These are phyloP conservation scores for Nemania sp. DNA, from an alignment of 2,329 filamentous ascomycete species.

Conservation along the genomic window DNA sequence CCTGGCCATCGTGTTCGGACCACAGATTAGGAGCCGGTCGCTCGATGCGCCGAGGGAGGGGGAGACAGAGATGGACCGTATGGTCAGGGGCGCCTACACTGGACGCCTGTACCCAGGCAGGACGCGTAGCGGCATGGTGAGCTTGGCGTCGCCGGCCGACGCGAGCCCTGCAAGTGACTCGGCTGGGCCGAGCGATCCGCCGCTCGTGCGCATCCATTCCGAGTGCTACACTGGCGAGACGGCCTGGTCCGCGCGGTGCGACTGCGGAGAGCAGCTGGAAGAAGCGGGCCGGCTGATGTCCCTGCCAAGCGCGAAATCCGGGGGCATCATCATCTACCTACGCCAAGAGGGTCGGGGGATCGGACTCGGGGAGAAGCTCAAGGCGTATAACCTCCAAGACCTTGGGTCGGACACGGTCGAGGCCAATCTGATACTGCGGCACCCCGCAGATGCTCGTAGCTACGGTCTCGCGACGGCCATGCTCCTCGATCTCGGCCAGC, in stretches of 20 bases:
- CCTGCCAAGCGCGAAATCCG: constrained; percentile 62
- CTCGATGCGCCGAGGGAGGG: constrained; percentile 73
- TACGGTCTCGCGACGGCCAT: constrained; percentile 98
- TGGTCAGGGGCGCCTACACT: constrained; percentile 92
- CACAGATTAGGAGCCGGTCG: constrained; percentile 74
- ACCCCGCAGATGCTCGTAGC: constrained; percentile 91
- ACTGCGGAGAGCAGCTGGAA: constrained; percentile 96
- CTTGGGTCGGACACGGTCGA: constrained; percentile 97
- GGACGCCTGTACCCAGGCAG: constrained; percentile 86
- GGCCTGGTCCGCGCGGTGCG: constrained; percentile 95
- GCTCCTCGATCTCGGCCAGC: constrained; percentile 80
- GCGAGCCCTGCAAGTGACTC: constrained; percentile 15
- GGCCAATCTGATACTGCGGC: constrained; percentile 86
- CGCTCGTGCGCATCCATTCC: constrained; percentile 92
- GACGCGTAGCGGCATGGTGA: constrained; percentile 69
- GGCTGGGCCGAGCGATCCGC: constrained; percentile 47
- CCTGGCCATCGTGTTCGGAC: constrained; percentile 93
- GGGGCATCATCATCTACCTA: constrained; percentile 93
- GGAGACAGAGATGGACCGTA: constrained; percentile 85
- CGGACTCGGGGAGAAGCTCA: constrained; percentile 91
- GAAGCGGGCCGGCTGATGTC: constrained; percentile 95
- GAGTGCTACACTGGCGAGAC: constrained; percentile 99
- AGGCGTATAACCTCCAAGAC: constrained; percentile 97
- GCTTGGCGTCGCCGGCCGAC: constrained; percentile 37
- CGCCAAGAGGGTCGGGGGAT: constrained; percentile 96